Evolutionary conservation across 164 flowering plant genomes (phyloP), one percentile per base, ranked within the genome.

Genomic region (Macadamia tetraphylla): DNA sequence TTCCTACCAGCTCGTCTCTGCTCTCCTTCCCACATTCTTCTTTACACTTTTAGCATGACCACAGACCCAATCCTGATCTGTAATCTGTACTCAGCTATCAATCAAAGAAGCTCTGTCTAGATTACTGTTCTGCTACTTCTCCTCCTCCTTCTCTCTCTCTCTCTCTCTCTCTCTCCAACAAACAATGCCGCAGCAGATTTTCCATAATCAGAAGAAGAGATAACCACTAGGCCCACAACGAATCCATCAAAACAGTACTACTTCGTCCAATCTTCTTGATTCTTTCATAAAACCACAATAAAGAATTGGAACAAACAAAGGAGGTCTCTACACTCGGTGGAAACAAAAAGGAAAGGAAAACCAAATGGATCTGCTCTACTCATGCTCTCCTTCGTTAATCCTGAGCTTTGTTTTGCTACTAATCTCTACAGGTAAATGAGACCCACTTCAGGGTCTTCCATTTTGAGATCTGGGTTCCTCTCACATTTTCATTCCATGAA

Each of bases 351-450:
- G 42, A 44, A 40, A 23, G 42, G 7, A 31, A 48, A 13, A 6
- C 40, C 67, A 48, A 9, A 57, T 58, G 70, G 71, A 63, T 46
- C 51, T 56, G 6, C 46, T 71, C 51, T 65, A 15, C 23, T 48
- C 48, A 58, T 42, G 53, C 65, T 63, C 40, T 18, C 9, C 0
- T 52, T 15, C 59, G 12, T 49, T 55, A 9, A 62, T 52, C 7
- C 12, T 67, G 66, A 49, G 48, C 64, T 29, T 70, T 29, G 35
- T 67, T 18, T 5, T 70, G 55, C 44, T 67, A 12, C 35, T 62
- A 12, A 52, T 64, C 9, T 40, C 23, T n/a, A 62, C 56, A 67
- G 68, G 77, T 70, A 58, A 66, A 15, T 32, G 51, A 46, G 9
- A 8, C 51, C 13, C 13, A 9, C 7, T 46, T 46, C 51, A 8